phyloP scores from a whole-genome alignment of 2,329 filamentous ascomycete species.

The Neonectria magnoliae region DNA sequence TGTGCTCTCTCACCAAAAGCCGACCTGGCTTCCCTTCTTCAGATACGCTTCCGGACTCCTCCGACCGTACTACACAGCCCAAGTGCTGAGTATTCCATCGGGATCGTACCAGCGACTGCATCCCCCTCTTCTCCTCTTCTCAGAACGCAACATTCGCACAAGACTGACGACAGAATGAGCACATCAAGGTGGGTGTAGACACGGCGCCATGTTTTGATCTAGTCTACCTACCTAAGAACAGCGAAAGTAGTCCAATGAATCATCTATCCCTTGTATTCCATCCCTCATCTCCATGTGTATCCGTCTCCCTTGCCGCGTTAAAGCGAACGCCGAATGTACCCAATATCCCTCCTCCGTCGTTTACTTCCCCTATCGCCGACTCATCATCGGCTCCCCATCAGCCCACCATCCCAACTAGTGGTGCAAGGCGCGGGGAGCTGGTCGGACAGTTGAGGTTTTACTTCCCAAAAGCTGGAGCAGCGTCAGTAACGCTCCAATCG shows the following conservation, averaged over 20 bases:
- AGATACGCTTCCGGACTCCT: background rate
- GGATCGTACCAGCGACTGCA: background rate
- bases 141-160: background rate
- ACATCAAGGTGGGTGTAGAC: background rate
- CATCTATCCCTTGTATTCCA: background rate
- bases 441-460: conserved; percentile 1
- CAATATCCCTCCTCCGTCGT: background rate
- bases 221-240: background rate
- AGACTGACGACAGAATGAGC: background rate
- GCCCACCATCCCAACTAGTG: background rate
- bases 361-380: background rate
- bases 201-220: background rate
- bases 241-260: background rate
- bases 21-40: background rate
- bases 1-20: background rate
- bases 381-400: background rate
- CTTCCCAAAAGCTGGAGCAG: background rate
- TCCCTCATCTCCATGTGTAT: background rate
- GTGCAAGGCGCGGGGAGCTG: background rate
- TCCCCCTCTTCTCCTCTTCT: background rate
- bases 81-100: background rate
- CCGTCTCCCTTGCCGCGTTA: background rate
- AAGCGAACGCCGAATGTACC: background rate
- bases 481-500: conserved; percentile 13
- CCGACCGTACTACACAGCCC: background rate